phyloP scores from a whole-genome alignment of 176 grass and related monocot species.

The Eremochloa ophiuroides region DNA sequence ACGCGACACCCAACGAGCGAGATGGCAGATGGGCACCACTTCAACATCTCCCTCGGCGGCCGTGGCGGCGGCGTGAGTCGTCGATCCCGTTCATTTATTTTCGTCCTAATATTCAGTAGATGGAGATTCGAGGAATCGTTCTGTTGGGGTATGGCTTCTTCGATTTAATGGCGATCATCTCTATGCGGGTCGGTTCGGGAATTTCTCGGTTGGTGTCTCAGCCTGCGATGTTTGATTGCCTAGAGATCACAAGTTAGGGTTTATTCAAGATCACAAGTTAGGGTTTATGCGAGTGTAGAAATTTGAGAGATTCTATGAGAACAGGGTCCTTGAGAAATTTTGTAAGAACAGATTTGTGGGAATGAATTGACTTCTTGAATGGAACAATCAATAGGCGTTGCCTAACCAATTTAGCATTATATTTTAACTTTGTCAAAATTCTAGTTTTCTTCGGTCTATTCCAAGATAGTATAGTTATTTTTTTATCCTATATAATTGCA shows the following conservation, averaged over 20 bases:
- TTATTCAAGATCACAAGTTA: too few species aligned
- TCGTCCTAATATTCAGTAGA: too few species aligned
- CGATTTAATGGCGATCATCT: too few species aligned
- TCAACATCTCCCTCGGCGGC: constrained; percentile 82
- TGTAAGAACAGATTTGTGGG: too few species aligned
- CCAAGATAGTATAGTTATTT: not conserved
- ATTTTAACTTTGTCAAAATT: not conserved
- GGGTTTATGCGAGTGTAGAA: too few species aligned
- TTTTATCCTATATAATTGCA: not conserved
- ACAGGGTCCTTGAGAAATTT: too few species aligned
- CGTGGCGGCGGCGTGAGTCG: constrained; percentile 69
- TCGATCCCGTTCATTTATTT: not conserved
- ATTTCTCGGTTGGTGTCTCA: too few species aligned
- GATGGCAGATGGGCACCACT: constrained; percentile 69
- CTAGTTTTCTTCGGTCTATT: not conserved
- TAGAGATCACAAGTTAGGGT: not conserved
- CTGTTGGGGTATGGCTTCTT: not conserved
- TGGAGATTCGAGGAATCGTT: not conserved
- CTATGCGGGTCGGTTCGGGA: too few species aligned
- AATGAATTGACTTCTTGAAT: not conserved
- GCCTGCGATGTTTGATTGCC: not conserved
- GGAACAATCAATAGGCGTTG: not conserved
- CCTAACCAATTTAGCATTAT: not conserved
- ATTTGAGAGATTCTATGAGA: too few species aligned
- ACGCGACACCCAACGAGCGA: too few species aligned